Evolutionary conservation across 2,329 filamentous ascomycete species (phyloP).

Genomic region (Ceratocystis huliohia): DNA sequence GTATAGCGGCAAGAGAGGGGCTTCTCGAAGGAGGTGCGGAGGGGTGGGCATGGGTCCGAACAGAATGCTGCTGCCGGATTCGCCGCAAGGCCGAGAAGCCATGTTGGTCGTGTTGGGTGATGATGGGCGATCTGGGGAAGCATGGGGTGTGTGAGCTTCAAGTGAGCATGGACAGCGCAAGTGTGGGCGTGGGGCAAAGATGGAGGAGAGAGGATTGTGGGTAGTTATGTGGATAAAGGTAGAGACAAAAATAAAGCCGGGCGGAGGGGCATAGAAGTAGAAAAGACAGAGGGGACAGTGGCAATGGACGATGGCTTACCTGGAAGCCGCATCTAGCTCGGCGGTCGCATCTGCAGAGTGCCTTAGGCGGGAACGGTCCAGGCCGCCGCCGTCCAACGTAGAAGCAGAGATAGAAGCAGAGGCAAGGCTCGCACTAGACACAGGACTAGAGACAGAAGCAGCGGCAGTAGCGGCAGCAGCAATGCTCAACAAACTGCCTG

Average conservation of each 20-base stretch:
- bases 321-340: constrained; percentile 14
- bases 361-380: constrained; percentile 16
- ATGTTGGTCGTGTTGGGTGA: constrained; percentile 76
- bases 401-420: background rate
- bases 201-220: background rate
- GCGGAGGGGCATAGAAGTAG: background rate
- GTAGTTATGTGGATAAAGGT: background rate
- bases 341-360: constrained; percentile 18
- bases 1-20: constrained; percentile 45
- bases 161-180: background rate
- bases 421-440: background rate
- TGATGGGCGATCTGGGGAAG: constrained; percentile 56
- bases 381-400: background rate
- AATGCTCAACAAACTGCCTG: constrained; percentile 18
- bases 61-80: constrained; percentile 74
- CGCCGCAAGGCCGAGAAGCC: constrained; percentile 78
- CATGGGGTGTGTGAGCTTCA: background rate
- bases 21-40: constrained; percentile 52
- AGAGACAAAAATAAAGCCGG: background rate
- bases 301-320: constrained; percentile 9
- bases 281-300: background rate
- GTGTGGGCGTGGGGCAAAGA: background rate
- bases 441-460: background rate
- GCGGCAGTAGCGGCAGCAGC: background rate
- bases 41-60: constrained; percentile 52